phyloP scores from a whole-genome alignment of 2,329 filamentous ascomycete species.

The Ascochyta pisi region DNA sequence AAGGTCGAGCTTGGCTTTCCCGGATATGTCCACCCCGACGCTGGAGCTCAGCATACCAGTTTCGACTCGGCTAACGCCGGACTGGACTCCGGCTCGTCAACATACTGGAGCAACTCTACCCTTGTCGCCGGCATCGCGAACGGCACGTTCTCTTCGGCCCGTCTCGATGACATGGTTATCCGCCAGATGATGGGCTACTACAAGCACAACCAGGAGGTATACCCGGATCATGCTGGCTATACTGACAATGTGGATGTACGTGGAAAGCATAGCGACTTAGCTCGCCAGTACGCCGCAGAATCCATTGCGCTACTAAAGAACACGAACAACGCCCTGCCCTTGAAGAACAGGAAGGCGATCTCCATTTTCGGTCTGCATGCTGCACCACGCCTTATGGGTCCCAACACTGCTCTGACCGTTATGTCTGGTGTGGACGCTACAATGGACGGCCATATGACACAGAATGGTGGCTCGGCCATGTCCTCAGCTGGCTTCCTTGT shows the following conservation, averaged over 20 bases:
- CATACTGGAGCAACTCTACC: conserved; percentile 25
- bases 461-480: conserved; percentile 19
- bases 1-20: conserved; percentile 58
- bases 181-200: conserved; percentile 13
- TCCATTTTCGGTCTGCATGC: conserved; percentile 16
- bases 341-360: conserved; percentile 40
- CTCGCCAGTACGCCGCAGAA: conserved; percentile 35
- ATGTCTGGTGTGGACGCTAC: conserved; percentile 15
- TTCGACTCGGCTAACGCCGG: conserved; percentile 51
- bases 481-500: conserved; percentile 10
- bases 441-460: conserved; percentile 20
- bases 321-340: conserved; percentile 59
- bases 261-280: conserved; percentile 15
- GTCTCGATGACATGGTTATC: conserved; percentile 31
- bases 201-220: conserved; percentile 3
- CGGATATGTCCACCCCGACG: conserved; percentile 49
- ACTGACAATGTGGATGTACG: conserved; percentile 17
- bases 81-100: conserved; percentile 47
- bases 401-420: conserved; percentile 18
- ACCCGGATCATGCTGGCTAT: conserved; percentile 10
- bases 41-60: conserved; percentile 53
- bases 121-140: conserved; percentile 28
- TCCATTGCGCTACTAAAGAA: conserved; percentile 55
- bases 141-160: conserved; percentile 17
- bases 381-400: conserved; percentile 14